phyloP scores from a whole-genome alignment of 1,284 basidiomycete genomes.

The Sporisorium iseilematis-ciliati region DNA sequence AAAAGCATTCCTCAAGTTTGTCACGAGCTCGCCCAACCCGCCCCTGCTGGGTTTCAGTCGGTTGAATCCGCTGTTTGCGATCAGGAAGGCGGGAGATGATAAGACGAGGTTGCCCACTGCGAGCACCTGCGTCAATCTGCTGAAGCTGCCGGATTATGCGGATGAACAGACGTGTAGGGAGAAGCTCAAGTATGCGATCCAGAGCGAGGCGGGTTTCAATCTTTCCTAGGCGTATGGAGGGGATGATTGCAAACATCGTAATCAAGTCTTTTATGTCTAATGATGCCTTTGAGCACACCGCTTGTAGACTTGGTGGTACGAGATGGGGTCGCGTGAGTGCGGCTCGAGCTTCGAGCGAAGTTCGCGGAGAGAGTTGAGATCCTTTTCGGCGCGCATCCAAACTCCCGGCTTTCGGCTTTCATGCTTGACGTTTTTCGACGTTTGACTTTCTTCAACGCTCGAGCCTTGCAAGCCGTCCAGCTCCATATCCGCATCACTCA shows the following conservation, averaged over 20 bases:
- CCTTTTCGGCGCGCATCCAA: background rate
- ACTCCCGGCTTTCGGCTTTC: conserved; percentile 39
- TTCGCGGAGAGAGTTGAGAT: background rate
- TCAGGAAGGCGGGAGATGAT: conserved; percentile 63
- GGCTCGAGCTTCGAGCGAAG: background rate
- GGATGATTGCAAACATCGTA: background rate
- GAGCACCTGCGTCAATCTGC: conserved; percentile 67
- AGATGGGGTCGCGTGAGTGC: conserved; percentile 4
- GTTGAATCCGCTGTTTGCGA: conserved; percentile 65
- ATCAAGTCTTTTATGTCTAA: background rate
- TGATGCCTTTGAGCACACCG: background rate
- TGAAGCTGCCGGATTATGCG: conserved; percentile 66
- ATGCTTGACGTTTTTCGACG: background rate
- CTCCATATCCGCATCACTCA: background rate
- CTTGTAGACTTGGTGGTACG: background rate
- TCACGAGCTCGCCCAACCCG: conserved; percentile 67
- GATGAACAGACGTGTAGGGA: conserved; percentile 54
- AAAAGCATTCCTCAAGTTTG: conserved; percentile 65
- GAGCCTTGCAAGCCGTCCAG: background rate
- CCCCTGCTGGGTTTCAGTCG: conserved; percentile 67
- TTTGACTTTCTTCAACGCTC: background rate
- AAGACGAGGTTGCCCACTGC: conserved; percentile 64
- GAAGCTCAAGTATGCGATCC: conserved; percentile 66
- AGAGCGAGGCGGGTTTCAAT: conserved; percentile 67
- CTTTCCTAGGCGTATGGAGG: conserved; percentile 45